Evolutionary conservation across 257 asterid species (phyloP).

Genomic region (Solanum chiquidenum): DNA sequence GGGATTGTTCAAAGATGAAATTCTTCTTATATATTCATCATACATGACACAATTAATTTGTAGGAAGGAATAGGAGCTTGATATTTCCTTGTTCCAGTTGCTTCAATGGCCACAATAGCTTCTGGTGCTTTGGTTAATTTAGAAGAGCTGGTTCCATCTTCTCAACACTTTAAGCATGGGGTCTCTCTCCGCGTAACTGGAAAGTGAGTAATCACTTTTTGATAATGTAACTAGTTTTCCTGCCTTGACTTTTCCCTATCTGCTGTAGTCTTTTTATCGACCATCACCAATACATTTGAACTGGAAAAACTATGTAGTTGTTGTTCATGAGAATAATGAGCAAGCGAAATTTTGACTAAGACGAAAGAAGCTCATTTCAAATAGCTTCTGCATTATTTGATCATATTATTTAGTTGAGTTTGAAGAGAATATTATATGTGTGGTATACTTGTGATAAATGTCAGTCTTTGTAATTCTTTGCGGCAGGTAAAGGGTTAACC

Average conservation of each 20-base stretch:
- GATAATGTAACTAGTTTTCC: not conserved
- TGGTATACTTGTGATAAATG: not conserved
- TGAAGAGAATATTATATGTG: not conserved
- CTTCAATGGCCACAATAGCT: conserved; percentile 34
- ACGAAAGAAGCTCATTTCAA: not conserved
- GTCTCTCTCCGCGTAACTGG: conserved; percentile 78
- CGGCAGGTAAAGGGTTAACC: not conserved
- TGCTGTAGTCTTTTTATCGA: not conserved
- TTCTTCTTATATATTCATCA: not conserved
- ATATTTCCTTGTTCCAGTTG: not conserved
- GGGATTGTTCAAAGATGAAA: not conserved
- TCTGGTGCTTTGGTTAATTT: conserved; percentile 62
- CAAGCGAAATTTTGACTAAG: not conserved
- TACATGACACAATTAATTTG: not conserved
- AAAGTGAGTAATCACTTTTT: conserved; percentile 38
- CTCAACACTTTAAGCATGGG: conserved; percentile 64
- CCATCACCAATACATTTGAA: not conserved
- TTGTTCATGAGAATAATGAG: not conserved
- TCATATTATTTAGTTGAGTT: not conserved
- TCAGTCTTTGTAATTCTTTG: not conserved
- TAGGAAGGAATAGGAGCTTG: not conserved
- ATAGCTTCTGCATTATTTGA: not conserved
- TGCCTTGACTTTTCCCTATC: not conserved
- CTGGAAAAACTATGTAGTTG: not conserved
- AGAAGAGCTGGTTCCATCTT: conserved; percentile 60